A percentile compares a stretch with the other conserved stretches of the same genome.
Conservation (phyloP, 139 green algal genomes). For the Auxenochlorella pyrenoidosa region DNA sequence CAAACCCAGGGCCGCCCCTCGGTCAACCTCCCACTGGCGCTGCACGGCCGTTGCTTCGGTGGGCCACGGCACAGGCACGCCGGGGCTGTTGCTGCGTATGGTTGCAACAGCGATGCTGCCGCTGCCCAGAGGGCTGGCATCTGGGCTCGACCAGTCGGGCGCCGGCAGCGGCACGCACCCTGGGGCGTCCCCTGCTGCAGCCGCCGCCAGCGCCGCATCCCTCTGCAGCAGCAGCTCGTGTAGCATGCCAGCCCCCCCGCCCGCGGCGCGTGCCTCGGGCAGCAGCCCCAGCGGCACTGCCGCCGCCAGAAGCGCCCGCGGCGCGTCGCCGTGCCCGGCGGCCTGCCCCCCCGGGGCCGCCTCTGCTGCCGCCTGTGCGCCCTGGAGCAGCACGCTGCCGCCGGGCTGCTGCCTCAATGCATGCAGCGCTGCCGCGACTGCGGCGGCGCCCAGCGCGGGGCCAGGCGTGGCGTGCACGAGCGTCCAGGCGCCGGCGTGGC, state of each 20-base stretch:
- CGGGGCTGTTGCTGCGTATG: background rate
- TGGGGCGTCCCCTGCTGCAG: background rate
- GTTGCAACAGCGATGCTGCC: background rate
- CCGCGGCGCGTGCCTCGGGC: background rate
- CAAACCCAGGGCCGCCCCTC: conserved; percentile 3
- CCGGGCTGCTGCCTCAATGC: background rate
- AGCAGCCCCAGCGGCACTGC: conserved; percentile 15
- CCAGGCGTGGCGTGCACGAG: background rate
- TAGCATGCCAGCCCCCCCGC: background rate
- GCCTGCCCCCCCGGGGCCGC: background rate
- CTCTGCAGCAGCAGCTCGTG: background rate
- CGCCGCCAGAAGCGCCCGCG: background rate
- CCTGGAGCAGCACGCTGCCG: background rate
- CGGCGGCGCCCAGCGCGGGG: background rate
- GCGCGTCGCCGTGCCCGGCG: background rate
- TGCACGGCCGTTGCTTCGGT: background rate
- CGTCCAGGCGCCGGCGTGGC: background rate
- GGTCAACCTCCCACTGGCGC: conserved; percentile 2
- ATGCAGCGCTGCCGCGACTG: background rate
- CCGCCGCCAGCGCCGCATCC: background rate
- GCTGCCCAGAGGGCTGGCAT: background rate
- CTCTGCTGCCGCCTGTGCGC: background rate
- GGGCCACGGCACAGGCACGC: no score
- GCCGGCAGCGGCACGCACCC: background rate
- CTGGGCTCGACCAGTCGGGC: background rate